A percentile compares a stretch with the other conserved stretches of the same genome.
Conservation (phyloP, 1,284 basidiomycete species). For the Malassezia brasiliensis region DNA sequence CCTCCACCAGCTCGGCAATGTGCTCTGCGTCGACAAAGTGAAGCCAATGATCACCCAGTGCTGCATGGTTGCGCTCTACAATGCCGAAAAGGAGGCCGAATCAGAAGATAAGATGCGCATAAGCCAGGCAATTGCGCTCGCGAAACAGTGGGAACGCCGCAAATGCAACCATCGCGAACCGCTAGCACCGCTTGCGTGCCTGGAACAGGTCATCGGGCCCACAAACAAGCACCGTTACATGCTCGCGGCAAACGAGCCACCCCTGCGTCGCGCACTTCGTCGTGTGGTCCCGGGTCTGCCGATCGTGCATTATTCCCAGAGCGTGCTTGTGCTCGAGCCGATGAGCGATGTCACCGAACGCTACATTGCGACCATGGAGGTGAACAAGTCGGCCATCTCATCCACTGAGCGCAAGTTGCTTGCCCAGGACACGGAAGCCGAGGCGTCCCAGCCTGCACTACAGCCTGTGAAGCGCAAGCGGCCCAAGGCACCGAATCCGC, state of each 20-base stretch:
- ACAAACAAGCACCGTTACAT: slow-evolving; percentile 45
- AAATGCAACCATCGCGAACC: slow-evolving; percentile 85
- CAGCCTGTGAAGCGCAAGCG: slow-evolving; percentile 56
- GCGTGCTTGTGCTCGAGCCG: slow-evolving; percentile 44
- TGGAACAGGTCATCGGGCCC: slow-evolving; percentile 67
- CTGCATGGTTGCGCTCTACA: slow-evolving; percentile 42
- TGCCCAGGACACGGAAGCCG: slow-evolving; percentile 1
- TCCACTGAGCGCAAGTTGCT: slow-evolving; percentile 20
- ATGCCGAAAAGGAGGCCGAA: slow-evolving; percentile 21
- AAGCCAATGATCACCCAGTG: slow-evolving; percentile 47
- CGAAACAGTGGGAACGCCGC: slow-evolving; percentile 76
- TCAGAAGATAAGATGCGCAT: slow-evolving; percentile 47
- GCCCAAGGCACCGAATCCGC: slow-evolving; percentile 79
- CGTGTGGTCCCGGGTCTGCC: slow-evolving; percentile 28
- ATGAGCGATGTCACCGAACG: slow-evolving; percentile 35
- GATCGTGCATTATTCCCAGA: slow-evolving; percentile 39
- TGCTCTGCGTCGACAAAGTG: slow-evolving; percentile 29
- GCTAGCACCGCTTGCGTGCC: slow-evolving; percentile 72
- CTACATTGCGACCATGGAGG: slow-evolving; percentile 28
- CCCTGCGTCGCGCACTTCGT: slow-evolving; percentile 24
- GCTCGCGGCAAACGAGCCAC: slow-evolving; percentile 25
- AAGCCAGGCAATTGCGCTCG: slow-evolving; percentile 1
- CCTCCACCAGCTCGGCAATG: slow-evolving; percentile 24
- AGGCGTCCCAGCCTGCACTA: slow-evolving; percentile 4
- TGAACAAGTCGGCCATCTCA: slow-evolving; percentile 24